Base-by-base conservation (phyloP, 2,329 filamentous ascomycete genomes). In the Elsinoe perseae region DNA sequence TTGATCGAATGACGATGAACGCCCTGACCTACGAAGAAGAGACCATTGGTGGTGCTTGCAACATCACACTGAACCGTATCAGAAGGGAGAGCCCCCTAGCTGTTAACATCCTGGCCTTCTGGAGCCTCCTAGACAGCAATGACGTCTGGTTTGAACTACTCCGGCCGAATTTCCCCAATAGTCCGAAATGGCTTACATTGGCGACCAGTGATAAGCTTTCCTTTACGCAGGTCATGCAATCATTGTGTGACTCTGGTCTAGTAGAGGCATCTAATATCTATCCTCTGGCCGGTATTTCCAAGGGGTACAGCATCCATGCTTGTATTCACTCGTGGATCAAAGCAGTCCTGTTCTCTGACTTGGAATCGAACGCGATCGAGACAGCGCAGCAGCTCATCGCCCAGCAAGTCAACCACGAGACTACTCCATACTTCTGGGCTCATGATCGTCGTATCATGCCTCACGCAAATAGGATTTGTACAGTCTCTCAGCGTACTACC, bases 41-140 rank as follows among this genome's bases (percentile, higher is more conserved):
- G 48, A 66, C 58, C 55, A 57, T 70, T 40, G 63, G 64, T 58
- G 66, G 63, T n/a, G 68, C 64, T 14, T 70, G 64, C 66, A 61
- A 60, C 14, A 64, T 69, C 27, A 67, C 64, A 3, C 68, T 67
- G 57, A 56, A 69, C 23, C 62, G 64, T 10, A 62, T 69, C 7
- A 28, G 52, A n/a, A 48, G 57, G 4, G 59, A 61, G 55, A 62
- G 63, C 44, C 34, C 61, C 40, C 16, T 43, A 4, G 62, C 66
- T 4, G 63, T 63, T 2, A 57, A 64, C 4, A 55, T 68, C 34
- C 63, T 70, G 8, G 63, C 66, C 4, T 61, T 68, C 16, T 69
- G 62, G 65, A 63, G 59, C 12, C 65, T 63, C 44, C 57, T 67
- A 0, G 60, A 67, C 44, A 61, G 61, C 28, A 62, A 60, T 32